Base-by-base conservation (phyloP, 495 filamentous ascomycete species). In the Talaromyces borbonicus region DNA sequence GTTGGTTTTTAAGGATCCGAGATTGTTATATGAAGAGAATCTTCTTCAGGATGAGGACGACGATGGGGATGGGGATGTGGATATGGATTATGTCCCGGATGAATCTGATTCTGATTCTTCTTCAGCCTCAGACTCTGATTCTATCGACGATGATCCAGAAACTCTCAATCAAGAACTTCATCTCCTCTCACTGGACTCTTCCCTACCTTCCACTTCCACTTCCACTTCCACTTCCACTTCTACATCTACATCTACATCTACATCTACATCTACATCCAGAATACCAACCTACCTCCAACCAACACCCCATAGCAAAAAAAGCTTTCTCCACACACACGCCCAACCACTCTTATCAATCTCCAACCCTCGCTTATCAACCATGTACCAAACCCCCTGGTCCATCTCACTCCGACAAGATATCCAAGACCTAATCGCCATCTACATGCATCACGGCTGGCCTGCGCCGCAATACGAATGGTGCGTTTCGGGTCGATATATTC, bases 41-140 rank as follows among this genome's bases (percentile, higher is more conserved):
- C 24, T 44, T 22, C 11, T 44, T 15, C 25, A 31, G 27, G 41
- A 18, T 27, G 41, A 44, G 11, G n/a, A 27, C n/a, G 26, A 30
- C 3, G 26, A 79, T 2, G 41, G n/a, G n/a, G 22, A 42, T 8
- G 39, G 9, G 23, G 39, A 27, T 15, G 39, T 25, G 23, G 39
- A 42, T 25, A 24, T 25, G 39, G 39, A 42, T 25, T 25, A 42
- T 25, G 23, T 25, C 5, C 22, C 22, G 7, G 39, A 42, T 4
- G 39, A 42, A 18, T 29, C 26, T 29, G 26, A 11, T 11, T 29
- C 26, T 29, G 33, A 36, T 5, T n/a, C 11, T 15, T 20, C 24
- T 5, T 9, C 14, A 18, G 27, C 1, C 9, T 26, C 16, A 8
- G 26, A 32, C 19, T 18, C n/a, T 15, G 16, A 29, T 5, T 14